Percentiles rank a stretch among this genome's conserved stretches.
phyloP scores from a whole-genome alignment of 257 asterid species.

The Scutellaria baicalensis region DNA sequence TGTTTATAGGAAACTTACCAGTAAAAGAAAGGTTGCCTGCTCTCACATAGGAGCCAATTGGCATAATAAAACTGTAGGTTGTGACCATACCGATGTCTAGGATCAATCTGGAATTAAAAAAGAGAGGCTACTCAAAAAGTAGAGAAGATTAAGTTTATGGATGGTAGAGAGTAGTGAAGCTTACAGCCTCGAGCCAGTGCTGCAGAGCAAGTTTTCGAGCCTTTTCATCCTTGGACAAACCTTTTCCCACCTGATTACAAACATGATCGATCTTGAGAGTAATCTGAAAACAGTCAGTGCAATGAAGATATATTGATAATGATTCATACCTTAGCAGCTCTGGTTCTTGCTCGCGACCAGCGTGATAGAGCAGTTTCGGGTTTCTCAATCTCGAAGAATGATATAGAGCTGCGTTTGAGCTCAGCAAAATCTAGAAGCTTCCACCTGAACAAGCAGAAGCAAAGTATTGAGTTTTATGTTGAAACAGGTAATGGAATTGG shows the following conservation, averaged over 20 bases:
- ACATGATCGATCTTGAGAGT: no score
- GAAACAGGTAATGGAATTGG: no score
- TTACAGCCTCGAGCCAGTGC: conserved; percentile 95
- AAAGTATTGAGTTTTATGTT: neutral
- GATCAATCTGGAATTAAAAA: conserved; percentile 49
- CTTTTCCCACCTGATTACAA: conserved; percentile 64
- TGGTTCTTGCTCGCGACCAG: conserved; percentile 73
- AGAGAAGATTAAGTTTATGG: no score
- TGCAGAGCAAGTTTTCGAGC: conserved; percentile 84
- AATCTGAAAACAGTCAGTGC: neutral
- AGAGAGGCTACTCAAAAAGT: neutral
- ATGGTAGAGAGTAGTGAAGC: conserved; percentile 12
- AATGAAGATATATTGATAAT: neutral
- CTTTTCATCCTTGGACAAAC: conserved; percentile 63
- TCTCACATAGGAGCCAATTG: conserved; percentile 72
- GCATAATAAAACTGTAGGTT: conserved; percentile 70
- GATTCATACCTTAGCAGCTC: conserved; percentile 64
- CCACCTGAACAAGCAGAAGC: conserved; percentile 49
- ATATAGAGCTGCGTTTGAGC: conserved; percentile 61
- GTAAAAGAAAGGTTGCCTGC: conserved; percentile 80
- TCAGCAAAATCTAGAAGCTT: conserved; percentile 77
- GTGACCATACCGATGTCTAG: conserved; percentile 89
- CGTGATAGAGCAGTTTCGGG: conserved; percentile 70
- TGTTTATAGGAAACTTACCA: conserved; percentile 40
- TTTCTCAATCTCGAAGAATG: conserved; percentile 67